Base-by-base conservation (phyloP, 495 filamentous ascomycete species). In the Penicillium argentinense region DNA sequence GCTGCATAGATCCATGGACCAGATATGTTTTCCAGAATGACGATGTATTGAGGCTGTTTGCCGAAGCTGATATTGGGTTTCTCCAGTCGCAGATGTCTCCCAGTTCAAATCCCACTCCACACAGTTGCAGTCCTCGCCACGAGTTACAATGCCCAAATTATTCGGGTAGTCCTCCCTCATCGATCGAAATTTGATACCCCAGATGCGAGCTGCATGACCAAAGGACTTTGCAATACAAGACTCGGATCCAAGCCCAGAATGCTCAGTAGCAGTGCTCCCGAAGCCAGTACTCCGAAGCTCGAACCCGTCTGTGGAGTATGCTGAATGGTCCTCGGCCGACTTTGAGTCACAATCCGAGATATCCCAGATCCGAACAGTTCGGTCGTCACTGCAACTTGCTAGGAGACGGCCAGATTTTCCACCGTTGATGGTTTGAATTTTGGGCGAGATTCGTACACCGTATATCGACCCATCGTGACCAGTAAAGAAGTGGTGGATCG, bases 401-500 rank as follows among this genome's bases (percentile, higher is more conserved):
- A 99, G 68, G 9, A 95, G 50, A 32, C 88, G 74, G 14, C 67
- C 66, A 14, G 63, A 59, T 7, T 56, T 49, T 8, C 61, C 68
- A 4, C 55, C 51, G n/a, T 58, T 61, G 4, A 67, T 44, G 9
- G 59, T 51, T 8, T 55, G 44, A 4, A 91, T 70, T 26, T 72
- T 62, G 0, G 78, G 73, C 0, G 89, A 96, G 18, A 97, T 86
- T 7, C 78, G 73, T 9, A 97, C 84, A 5, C 87, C 91, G 53
- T 96, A 97, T 5, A 97, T 83, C 0, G 93, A 97, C 0, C 93
- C 93, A 50, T 97, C 90, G 54, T 99, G 93, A 0, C 91, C 95
- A 4, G 81, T 81, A 51, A 97, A 88, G 19, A 86, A 82, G 43
- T 80, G 80, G 32, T 93, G 81, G 13, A 88, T 73, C 4, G 62